Percentiles rank a stretch among this genome's conserved stretches.
Conservation (phyloP, 2,329 filamentous ascomycete genomes). For the Harringtonia lauricola region DNA sequence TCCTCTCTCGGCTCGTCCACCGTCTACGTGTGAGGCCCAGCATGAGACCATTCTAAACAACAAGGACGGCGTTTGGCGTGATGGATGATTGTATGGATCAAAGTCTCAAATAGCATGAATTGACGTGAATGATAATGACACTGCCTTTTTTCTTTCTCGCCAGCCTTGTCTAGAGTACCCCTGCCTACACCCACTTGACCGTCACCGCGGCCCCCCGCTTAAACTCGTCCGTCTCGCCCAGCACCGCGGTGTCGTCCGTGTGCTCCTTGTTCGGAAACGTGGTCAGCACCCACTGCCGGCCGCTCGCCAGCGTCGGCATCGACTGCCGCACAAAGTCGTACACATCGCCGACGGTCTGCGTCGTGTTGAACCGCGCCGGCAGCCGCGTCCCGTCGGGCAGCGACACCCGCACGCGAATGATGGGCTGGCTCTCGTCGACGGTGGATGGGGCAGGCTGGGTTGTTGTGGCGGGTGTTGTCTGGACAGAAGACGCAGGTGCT, state of each 20-base stretch:
- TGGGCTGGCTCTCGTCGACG: conserved; percentile 57
- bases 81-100: no score
- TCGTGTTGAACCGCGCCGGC: conserved; percentile 72
- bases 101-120: no score
- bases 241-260: conserved; percentile 48
- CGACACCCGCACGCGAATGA: conserved; percentile 62
- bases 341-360: conserved; percentile 65
- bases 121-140: no score
- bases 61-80: not conserved
- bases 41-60: not conserved
- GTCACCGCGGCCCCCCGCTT: conserved; percentile 55
- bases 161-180: not conserved
- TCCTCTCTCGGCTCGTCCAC: not conserved
- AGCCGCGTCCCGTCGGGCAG: conserved; percentile 67
- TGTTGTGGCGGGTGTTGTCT: conserved; percentile 19
- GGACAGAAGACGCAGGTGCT: conserved; percentile 21
- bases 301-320: conserved; percentile 38
- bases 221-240: conserved; percentile 53
- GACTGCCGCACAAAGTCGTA: conserved; percentile 64
- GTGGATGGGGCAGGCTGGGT: conserved; percentile 24
- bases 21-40: conserved; percentile 2
- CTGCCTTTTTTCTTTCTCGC: no score
- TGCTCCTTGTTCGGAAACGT: conserved; percentile 79
- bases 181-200: conserved; percentile 41
- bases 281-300: conserved; percentile 62